Base-by-base conservation (phyloP, 2,329 filamentous ascomycete species). In the Aspergillus intermedius region DNA sequence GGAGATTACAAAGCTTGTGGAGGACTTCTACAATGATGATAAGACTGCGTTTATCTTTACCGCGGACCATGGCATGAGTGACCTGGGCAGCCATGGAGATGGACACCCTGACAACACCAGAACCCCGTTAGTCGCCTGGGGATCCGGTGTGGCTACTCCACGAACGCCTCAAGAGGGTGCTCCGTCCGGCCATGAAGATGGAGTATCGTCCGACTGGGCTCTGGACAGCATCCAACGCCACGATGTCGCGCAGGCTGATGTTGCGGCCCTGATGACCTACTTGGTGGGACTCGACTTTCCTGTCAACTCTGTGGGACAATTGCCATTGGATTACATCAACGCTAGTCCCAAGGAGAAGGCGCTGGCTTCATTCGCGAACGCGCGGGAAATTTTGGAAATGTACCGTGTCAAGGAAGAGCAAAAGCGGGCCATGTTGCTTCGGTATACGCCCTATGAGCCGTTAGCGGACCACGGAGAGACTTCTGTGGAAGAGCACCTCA, bases 31-130 rank as follows among this genome's bases (percentile, higher is more conserved):
- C 61, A 77, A 73, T 4, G 85, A 90, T 58, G 81, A 82, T 54
- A 84, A 93, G 67, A 97, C 93, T 0, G 89, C 94, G 0, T 98
- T 91, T 65, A 82, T 98, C 13, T 98, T 98, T 65, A 98, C 94
- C 1, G 93, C 93, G 6, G 93, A 98, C 63, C 93, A 98, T 67
- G 93, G 93, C 15, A 98, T 98, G 93, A 97, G 89, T 63, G 93
- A 98, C 69, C 96, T 87, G 85, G 93, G 94, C n/a, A 97, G 91
- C 59, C 94, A 98, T 66, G 94, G 94, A 34, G 93, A 98, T 67
- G 93, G 93, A 6, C 91, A 98, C 69, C 93, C 93, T 0, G 88
- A 98, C 67, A 98, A 97, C 61, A 98, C 93, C 3, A 82, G 93
- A 45, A 98, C 93, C 0, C 93, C 93, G 1, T 74, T 98, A 28